These are phyloP conservation scores for Lentinula sp. DNA, from an alignment of 768 basidiomycete genomes.

Conservation along the genomic window DNA sequence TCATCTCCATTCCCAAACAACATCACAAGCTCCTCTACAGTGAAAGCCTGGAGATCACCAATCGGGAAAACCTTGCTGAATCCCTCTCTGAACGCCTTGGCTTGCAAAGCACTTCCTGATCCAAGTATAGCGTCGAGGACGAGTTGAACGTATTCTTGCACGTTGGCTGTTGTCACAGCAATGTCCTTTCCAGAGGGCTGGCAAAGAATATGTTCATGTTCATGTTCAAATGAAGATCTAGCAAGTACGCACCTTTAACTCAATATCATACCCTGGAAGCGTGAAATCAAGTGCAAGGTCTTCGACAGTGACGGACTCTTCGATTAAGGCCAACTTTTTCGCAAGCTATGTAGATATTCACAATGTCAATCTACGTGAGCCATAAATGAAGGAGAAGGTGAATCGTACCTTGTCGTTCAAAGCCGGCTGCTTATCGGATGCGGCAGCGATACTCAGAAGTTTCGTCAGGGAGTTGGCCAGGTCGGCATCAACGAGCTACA, in stretches of 20 bases:
- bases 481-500: constrained; percentile 74
- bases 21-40: constrained; percentile 92
- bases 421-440: constrained; percentile 15
- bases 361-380: background rate
- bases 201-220: background rate
- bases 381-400: background rate
- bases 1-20: constrained; percentile 97
- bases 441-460: constrained; percentile 60
- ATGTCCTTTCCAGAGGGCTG: constrained; percentile 78
- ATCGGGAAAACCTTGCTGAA: constrained; percentile 97
- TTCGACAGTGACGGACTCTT: constrained; percentile 58
- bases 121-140: constrained; percentile 88
- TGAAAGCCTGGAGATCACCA: constrained; percentile 84
- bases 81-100: constrained; percentile 88
- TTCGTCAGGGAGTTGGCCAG: constrained; percentile 84
- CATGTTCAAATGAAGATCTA: no score
- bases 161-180: constrained; percentile 79
- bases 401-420: constrained; percentile 49
- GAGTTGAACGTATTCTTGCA: constrained; percentile 82
- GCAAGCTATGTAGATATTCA: constrained; percentile 29
- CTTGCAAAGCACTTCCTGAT: constrained; percentile 70
- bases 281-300: constrained; percentile 96
- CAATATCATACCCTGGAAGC: constrained; percentile 91
- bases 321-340: constrained; percentile 51
- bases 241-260: constrained; percentile 59